Evolutionary conservation across 176 grass and related monocot genomes (phyloP).

Genomic region (Oryza meridionalis): DNA sequence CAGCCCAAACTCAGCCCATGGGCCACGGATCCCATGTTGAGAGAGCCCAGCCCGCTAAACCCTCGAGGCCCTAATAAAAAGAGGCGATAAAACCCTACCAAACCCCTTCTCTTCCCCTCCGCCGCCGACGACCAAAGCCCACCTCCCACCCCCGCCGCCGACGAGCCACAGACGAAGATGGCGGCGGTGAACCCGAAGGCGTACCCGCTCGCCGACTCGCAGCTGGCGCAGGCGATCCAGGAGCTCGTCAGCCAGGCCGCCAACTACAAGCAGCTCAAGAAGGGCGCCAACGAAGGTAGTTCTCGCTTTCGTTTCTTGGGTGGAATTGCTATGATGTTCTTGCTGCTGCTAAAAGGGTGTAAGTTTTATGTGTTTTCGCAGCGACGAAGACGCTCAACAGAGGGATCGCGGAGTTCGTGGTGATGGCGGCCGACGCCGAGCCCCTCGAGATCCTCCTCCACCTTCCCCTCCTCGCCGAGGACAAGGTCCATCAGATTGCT

Average conservation of each 20-base stretch:
- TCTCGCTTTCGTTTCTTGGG: neutral
- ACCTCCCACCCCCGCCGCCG: too few species aligned
- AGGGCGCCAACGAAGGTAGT: slow-evolving; percentile 84
- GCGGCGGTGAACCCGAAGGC: slow-evolving; percentile 77
- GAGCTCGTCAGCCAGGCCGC: slow-evolving; percentile 73
- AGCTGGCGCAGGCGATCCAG: slow-evolving; percentile 71
- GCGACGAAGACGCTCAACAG: slow-evolving; percentile 85
- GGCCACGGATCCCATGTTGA: too few species aligned
- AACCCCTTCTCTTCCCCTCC: too few species aligned
- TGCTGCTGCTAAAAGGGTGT: neutral
- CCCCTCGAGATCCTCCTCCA: slow-evolving; percentile 88
- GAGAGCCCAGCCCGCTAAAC: too few species aligned
- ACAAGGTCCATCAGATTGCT: slow-evolving; percentile 50
- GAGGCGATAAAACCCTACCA: too few species aligned
- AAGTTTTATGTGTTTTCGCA: slow-evolving; percentile 6
- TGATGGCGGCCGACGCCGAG: slow-evolving; percentile 87
- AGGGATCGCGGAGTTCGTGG: slow-evolving; percentile 82
- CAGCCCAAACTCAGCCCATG: too few species aligned
- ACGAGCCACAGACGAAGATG: too few species aligned
- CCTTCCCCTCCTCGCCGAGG: slow-evolving; percentile 76
- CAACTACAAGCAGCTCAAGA: slow-evolving; percentile 93
- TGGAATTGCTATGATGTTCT: neutral
- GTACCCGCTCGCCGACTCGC: slow-evolving; percentile 72
- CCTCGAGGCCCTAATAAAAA: too few species aligned
- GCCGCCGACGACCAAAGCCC: too few species aligned